These are phyloP conservation scores for Iodosphaeria phyllophila DNA, from an alignment of 2,329 filamentous ascomycete genomes.

Conservation along the genomic window DNA sequence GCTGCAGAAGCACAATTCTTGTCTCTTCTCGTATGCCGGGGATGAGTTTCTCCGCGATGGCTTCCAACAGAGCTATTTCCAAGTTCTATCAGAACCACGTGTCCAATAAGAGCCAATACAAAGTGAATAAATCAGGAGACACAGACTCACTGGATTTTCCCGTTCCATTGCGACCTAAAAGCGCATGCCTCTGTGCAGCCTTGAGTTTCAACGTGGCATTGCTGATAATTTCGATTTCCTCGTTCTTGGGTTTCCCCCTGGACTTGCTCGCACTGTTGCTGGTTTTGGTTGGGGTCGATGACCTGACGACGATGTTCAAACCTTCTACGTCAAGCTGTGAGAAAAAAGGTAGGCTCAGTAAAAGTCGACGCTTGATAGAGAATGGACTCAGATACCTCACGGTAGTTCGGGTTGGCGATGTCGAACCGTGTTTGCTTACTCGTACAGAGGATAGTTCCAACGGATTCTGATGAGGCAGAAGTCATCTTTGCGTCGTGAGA, in stretches of 20 bases:
- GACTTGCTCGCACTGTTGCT: constrained; percentile 12
- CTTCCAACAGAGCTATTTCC: constrained; percentile 43
- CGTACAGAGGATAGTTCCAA: constrained; percentile 37
- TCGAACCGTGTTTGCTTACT: constrained; percentile 52
- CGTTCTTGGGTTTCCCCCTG: constrained; percentile 30
- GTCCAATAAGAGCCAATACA: not conserved
- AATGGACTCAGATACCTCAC: constrained; percentile 24
- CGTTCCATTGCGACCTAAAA: constrained; percentile 64
- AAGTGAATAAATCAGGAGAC: not conserved
- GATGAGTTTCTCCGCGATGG: constrained; percentile 61
- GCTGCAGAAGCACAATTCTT: constrained; percentile 49
- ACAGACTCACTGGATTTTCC: constrained; percentile 54
- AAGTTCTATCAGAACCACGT: not conserved
- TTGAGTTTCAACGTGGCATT: constrained; percentile 56
- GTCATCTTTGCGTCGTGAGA: constrained; percentile 23
- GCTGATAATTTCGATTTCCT: constrained; percentile 47
- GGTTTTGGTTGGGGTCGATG: constrained; percentile 17
- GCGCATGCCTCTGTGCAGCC: constrained; percentile 54
- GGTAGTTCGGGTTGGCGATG: constrained; percentile 32
- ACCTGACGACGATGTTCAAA: constrained; percentile 47
- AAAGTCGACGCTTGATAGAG: not conserved
- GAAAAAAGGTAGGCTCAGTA: constrained; percentile 1
- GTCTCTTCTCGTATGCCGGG: constrained; percentile 53
- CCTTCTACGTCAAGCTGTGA: constrained; percentile 52
- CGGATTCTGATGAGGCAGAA: constrained; percentile 29